Percentiles rank a stretch among this genome's conserved stretches.
Evolutionary conservation across 768 basidiomycete species (phyloP).

Genomic region (Sarcodon sp.): DNA sequence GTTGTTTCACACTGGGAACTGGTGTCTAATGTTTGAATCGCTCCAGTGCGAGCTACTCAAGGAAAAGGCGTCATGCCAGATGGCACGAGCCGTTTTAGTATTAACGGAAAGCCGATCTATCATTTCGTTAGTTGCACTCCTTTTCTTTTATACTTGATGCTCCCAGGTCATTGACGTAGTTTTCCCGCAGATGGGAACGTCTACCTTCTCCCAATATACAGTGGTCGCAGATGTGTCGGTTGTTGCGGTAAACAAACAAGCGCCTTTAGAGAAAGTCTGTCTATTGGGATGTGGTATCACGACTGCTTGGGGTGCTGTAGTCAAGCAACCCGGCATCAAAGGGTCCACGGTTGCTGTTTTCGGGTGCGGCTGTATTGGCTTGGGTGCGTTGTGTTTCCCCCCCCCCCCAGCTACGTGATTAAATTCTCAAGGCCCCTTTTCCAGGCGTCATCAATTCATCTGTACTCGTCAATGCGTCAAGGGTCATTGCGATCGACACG

Average conservation of each 20-base stretch:
- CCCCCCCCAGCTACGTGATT: too few species aligned
- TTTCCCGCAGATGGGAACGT: slow-evolving; percentile 83
- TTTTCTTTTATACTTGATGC: neutral
- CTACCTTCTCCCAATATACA: slow-evolving; percentile 99
- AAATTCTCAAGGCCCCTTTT: too few species aligned
- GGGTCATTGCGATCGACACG: slow-evolving; percentile 87
- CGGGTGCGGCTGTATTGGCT: slow-evolving; percentile 92
- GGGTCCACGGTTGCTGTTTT: slow-evolving; percentile 88
- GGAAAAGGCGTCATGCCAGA: slow-evolving; percentile 96
- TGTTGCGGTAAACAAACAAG: slow-evolving; percentile 74
- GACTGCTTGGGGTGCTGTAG: slow-evolving; percentile 95
- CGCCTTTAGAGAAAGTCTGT: slow-evolving; percentile 94
- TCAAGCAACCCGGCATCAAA: slow-evolving; percentile 81
- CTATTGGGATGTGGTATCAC: slow-evolving; percentile 94
- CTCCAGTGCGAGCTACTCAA: slow-evolving; percentile 77
- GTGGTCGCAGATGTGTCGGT: slow-evolving; percentile 97
- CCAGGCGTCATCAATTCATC: slow-evolving; percentile 75
- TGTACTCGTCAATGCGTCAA: slow-evolving; percentile 61
- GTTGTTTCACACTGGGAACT: neutral
- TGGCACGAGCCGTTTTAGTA: slow-evolving; percentile 74
- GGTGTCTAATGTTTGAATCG: neutral
- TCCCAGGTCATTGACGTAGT: neutral
- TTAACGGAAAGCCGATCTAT: slow-evolving; percentile 74
- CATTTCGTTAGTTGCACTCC: slow-evolving; percentile 64
- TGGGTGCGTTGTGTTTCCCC: slow-evolving; percentile 19